Conservation (phyloP, 2,329 filamentous ascomycete species). For the Alternaria conjuncta region DNA sequence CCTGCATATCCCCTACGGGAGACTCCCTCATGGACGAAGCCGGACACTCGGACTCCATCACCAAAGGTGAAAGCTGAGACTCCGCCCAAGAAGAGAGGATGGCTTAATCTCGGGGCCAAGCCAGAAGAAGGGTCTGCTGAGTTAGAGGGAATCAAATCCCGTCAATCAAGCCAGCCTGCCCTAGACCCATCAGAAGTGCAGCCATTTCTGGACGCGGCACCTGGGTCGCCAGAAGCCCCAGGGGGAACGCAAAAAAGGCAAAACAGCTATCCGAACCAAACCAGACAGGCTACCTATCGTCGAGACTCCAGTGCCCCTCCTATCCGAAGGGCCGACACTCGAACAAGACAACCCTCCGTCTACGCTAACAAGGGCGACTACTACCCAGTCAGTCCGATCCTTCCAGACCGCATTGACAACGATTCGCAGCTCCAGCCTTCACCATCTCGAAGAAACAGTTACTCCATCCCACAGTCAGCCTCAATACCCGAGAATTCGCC, state of each 20-base stretch:
- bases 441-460: constrained; percentile 2
- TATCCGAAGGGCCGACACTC: constrained; percentile 13
- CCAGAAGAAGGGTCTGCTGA: constrained; percentile 11
- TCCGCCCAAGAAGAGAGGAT: constrained; percentile 14
- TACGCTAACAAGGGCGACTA: constrained; percentile 16
- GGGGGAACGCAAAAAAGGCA: constrained; percentile 39
- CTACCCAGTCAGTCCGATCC: constrained; percentile 21
- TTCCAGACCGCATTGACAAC: constrained; percentile 11
- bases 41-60: constrained; percentile 23
- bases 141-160: background rate
- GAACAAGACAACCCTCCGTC: background rate
- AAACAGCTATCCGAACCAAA: constrained; percentile 21
- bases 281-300: constrained; percentile 8
- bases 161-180: constrained; percentile 5
- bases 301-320: background rate
- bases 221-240: constrained; percentile 28
- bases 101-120: constrained; percentile 15
- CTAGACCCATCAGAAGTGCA: constrained; percentile 8
- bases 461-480: constrained; percentile 13
- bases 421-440: constrained; percentile 6
- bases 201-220: constrained; percentile 32
- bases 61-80: constrained; percentile 8
- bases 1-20: constrained; percentile 32
- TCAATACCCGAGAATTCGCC: constrained; percentile 7
- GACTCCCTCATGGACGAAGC: constrained; percentile 30